Evolutionary conservation across 108 stramenopile species (phyloP), one percentile per base, ranked within the genome.

Genomic region (Cyclotella choctawhatcheeana): DNA sequence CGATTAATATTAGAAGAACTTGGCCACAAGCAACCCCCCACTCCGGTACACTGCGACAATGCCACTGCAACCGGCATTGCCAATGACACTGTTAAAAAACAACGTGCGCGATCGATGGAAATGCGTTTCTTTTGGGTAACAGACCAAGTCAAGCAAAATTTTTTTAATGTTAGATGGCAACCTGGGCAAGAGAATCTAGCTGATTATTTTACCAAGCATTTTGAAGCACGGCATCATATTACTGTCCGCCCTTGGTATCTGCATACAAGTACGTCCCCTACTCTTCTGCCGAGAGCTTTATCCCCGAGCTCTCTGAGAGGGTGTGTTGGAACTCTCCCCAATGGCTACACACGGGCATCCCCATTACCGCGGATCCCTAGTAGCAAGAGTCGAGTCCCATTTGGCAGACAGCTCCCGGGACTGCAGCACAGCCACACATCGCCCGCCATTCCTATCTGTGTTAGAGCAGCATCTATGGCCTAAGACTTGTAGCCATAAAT

Each of bases 1-100:
- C 12, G 34, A 44, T 22, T 45, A 13, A 27, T 30, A 5, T 25
- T 64, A 27, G 3, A 44, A 44, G 43, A 64, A 47, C 26, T 64
- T 2, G 63, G 44, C 6, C 63, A 64, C 45, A 13, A 24, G 5
- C 55, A 56, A 30, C 55, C 24, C 24, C 10, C 27, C 13, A 56
- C 55, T 10, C 50, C 50, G 12, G 17, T 58, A 16, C 56, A 58
- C 35, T 61, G 60, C 35, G 21, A 61, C 35, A 61, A 40, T 27
- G 29, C 29, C 34, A 61, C 35, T 7, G 60, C 35, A 10, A 35
- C 29, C 3, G 33, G 35, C 35, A 61, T 61, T 29, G 34, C 60
- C 32, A 61, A 61, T 40, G 60, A 61, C 60, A 61, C 60, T 7
- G 60, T 40, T 29, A 61, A 61, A 22, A 37, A 43, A 40, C 60